Conservation (phyloP, 2,329 filamentous ascomycete genomes). For the Aspergillus quadricinctus region DNA sequence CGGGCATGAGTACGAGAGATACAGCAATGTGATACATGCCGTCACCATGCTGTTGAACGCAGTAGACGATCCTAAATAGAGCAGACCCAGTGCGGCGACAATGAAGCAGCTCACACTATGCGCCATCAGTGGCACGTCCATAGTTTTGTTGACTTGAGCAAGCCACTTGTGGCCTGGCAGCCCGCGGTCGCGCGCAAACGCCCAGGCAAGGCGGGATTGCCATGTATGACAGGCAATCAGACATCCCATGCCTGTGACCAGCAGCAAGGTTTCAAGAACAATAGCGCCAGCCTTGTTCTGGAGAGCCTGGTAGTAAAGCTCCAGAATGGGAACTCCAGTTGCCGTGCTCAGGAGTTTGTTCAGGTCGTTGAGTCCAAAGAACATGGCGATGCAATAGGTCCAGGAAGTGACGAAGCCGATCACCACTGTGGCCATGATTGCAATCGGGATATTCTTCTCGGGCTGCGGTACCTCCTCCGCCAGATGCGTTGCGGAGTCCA, state of each 20-base stretch:
- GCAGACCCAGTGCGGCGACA: constrained; percentile 43
- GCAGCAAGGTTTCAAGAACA: constrained; percentile 42
- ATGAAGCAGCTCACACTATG: constrained; percentile 42
- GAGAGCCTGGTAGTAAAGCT: constrained; percentile 45
- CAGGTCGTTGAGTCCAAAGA: constrained; percentile 48
- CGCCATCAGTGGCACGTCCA: constrained; percentile 45
- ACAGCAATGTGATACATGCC: constrained; percentile 47
- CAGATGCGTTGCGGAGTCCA: constrained; percentile 49
- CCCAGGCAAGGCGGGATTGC: constrained; percentile 49
- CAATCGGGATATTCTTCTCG: constrained; percentile 46
- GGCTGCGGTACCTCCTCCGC: constrained; percentile 49
- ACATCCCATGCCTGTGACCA: constrained; percentile 45
- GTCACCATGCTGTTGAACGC: constrained; percentile 43
- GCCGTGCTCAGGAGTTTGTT: constrained; percentile 34
- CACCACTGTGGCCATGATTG: constrained; percentile 47
- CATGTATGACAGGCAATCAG: constrained; percentile 46
- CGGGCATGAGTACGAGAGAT: constrained; percentile 45
- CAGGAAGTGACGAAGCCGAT: constrained; percentile 49
- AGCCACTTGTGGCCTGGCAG: constrained; percentile 43
- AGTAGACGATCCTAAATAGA: constrained; percentile 43
- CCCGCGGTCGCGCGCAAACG: constrained; percentile 50
- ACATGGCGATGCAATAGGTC: constrained; percentile 47
- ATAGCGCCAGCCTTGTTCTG: constrained; percentile 41
- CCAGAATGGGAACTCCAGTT: constrained; percentile 46
- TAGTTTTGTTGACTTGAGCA: constrained; percentile 34